These are phyloP conservation scores for Musa beccarii DNA, from an alignment of 176 grass and related monocot genomes.

Conservation along the genomic window DNA sequence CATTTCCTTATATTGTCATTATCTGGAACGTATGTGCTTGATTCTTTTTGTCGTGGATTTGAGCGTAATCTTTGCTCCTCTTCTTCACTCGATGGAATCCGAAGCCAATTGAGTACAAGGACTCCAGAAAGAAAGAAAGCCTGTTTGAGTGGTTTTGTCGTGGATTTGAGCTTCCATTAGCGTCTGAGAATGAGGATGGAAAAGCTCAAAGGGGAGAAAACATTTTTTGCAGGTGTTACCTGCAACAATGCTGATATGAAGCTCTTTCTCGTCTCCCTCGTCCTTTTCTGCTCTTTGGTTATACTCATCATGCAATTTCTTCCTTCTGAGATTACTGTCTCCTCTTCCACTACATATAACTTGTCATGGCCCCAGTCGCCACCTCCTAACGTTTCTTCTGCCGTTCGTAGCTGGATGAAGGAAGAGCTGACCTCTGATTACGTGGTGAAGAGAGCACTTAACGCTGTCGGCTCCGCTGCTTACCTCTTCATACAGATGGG, in stretches of 20 bases:
- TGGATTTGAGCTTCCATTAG: no score
- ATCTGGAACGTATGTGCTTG: no score
- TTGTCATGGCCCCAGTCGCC: conserved; percentile 13
- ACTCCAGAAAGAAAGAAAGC: no score
- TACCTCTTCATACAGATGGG: conserved; percentile 91
- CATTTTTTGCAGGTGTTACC: conserved; percentile 23
- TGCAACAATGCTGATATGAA: conserved; percentile 64
- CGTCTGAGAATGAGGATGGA: conserved; percentile 8
- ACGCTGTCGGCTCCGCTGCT: conserved; percentile 56
- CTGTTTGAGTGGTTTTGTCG: no score
- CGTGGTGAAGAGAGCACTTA: conserved; percentile 54
- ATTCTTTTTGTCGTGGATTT: no score
- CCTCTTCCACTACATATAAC: conserved; percentile 9
- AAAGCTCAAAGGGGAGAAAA: conserved; percentile 17
- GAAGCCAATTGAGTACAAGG: no score
- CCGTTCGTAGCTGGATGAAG: background rate
- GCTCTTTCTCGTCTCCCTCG: conserved; percentile 59
- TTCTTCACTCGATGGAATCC: no score
- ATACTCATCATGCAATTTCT: conserved; percentile 66
- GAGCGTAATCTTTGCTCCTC: no score
- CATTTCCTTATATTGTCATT: no score
- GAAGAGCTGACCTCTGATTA: conserved; percentile 17
- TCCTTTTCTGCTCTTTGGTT: conserved; percentile 48
- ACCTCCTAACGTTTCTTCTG: background rate
- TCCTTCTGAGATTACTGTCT: conserved; percentile 23